These are phyloP conservation scores for Nitzschia inconspicua DNA, from an alignment of 108 stramenopile species.

Conservation along the genomic window DNA sequence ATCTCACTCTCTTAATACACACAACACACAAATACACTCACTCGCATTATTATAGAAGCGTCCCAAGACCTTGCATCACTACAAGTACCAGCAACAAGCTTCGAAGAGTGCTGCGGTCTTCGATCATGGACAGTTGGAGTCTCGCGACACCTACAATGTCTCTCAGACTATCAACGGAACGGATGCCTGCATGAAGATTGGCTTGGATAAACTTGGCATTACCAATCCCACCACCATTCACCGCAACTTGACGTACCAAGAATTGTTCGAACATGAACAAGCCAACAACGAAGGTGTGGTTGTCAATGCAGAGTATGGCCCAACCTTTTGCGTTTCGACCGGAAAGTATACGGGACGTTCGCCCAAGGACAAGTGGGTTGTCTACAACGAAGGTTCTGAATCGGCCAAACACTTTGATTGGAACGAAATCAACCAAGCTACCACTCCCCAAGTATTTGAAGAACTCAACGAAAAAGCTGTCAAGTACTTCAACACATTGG, in stretches of 20 bases:
- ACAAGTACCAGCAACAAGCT: background rate
- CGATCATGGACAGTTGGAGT: constrained; percentile 8
- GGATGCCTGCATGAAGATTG: constrained; percentile 72
- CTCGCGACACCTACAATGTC: constrained; percentile 74
- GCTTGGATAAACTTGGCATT: constrained; percentile 73
- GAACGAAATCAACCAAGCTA: constrained; percentile 93
- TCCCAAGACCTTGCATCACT: too few species aligned
- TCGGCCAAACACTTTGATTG: constrained; percentile 88
- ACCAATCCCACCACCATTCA: constrained; percentile 75
- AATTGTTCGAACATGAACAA: constrained; percentile 90
- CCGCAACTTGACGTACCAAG: constrained; percentile 91
- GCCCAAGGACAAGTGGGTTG: constrained; percentile 95
- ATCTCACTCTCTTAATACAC: too few species aligned
- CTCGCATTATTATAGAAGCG: too few species aligned
- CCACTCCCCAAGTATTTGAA: constrained; percentile 89
- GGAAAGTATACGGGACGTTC: constrained; percentile 97
- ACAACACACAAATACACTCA: too few species aligned
- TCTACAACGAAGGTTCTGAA: constrained; percentile 66
- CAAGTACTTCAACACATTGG: constrained; percentile 83
- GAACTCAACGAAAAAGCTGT: constrained; percentile 92
- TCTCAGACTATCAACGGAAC: constrained; percentile 60
- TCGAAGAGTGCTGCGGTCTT: background rate
- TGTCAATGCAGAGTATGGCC: constrained; percentile 81
- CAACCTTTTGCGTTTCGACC: constrained; percentile 93
- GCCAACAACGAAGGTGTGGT: constrained; percentile 86